Evolutionary conservation across 345 rosid genomes (phyloP).

Genomic region (Eucalyptus regnans): DNA sequence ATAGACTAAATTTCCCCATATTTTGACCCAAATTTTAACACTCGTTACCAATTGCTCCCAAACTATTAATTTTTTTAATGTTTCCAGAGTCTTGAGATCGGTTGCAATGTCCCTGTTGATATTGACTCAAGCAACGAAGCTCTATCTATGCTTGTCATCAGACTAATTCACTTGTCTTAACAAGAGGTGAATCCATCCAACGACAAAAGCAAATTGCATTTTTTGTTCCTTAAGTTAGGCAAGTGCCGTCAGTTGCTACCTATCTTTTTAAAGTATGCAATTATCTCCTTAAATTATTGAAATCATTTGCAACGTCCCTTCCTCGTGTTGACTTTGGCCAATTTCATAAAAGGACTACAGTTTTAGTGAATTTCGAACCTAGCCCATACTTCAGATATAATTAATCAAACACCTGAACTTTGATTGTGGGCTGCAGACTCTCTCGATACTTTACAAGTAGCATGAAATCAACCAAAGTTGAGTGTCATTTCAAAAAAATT

Average conservation of each 20-base stretch:
- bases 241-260: neutral
- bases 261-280: neutral
- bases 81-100: neutral
- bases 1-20: fast-evolving
- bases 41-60: neutral
- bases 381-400: neutral
- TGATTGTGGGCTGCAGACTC: neutral
- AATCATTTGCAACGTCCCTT: neutral
- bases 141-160: neutral
- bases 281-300: neutral
- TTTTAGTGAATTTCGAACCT: neutral
- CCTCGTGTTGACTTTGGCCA: neutral
- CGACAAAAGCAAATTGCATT: neutral
- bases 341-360: neutral
- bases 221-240: neutral
- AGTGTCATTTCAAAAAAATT: neutral
- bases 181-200: neutral
- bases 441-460: neutral
- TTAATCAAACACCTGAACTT: neutral
- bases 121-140: fast-evolving
- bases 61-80: neutral
- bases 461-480: neutral
- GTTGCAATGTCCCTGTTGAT: fast-evolving
- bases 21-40: neutral
- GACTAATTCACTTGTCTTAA: neutral